Evolutionary conservation across 192 early-diverging fungal genomes (phyloP).

Genomic region (Powellomyces hirtus): DNA sequence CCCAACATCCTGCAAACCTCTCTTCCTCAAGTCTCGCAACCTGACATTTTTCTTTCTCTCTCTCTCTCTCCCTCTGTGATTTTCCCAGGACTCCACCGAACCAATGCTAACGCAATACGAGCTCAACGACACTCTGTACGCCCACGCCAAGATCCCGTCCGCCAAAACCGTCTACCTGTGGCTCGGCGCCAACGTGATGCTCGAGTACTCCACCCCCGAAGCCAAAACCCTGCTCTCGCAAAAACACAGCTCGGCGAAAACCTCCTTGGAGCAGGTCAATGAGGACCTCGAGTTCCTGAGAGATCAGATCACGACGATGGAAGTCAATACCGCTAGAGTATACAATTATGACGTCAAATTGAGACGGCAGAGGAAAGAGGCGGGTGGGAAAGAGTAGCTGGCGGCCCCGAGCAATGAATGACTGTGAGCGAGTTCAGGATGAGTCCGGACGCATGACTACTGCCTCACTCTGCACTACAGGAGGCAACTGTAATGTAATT

Average conservation of each 20-base stretch:
- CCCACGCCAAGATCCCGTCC: constrained; percentile 73
- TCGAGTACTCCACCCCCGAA: constrained; percentile 90
- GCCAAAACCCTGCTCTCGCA: constrained; percentile 72
- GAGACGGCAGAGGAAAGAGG: constrained; percentile 23
- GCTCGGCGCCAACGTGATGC: constrained; percentile 98
- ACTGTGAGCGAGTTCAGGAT: too few species aligned
- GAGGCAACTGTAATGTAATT: too few species aligned
- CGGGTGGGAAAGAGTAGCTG: constrained; percentile 7
- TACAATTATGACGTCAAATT: constrained; percentile 93
- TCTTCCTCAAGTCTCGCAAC: too few species aligned
- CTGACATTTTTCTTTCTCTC: too few species aligned
- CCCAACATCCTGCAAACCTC: too few species aligned
- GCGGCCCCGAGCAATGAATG: too few species aligned
- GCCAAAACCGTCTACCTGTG: constrained; percentile 82
- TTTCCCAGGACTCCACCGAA: constrained; percentile 50
- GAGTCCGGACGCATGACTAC: too few species aligned
- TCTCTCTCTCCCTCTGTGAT: too few species aligned
- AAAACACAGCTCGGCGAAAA: constrained; percentile 75
- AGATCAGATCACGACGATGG: constrained; percentile 99
- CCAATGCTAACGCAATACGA: constrained; percentile 85
- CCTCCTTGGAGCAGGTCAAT: constrained; percentile 67
- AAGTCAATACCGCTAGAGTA: constrained; percentile 88
- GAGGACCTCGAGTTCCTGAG: constrained; percentile 93
- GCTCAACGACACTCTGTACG: constrained; percentile 92
- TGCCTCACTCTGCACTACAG: too few species aligned